Conservation (phyloP, 1,284 basidiomycete genomes). For the Afroboletus lepidellus region DNA sequence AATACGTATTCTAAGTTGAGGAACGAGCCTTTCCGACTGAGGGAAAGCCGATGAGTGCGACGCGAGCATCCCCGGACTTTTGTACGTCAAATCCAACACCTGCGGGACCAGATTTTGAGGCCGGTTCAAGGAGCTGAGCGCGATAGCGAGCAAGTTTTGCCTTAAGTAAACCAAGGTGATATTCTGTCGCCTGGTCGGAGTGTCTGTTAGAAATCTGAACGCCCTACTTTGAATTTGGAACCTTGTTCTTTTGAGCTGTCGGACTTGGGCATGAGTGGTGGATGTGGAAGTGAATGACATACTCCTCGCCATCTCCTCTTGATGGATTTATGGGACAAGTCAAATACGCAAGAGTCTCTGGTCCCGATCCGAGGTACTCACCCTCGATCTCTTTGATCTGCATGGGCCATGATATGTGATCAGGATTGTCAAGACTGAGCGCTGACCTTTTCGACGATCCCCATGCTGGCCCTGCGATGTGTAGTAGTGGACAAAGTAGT, state of each 20-base stretch:
- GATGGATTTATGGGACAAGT: constrained; percentile 4
- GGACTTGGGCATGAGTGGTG: constrained; percentile 1
- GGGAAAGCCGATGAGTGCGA: constrained; percentile 92
- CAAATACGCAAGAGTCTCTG: constrained; percentile 5
- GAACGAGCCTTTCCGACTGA: constrained; percentile 82
- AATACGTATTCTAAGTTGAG: background rate
- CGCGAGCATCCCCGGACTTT: constrained; percentile 91
- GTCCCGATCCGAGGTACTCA: constrained; percentile 36
- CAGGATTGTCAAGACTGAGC: background rate
- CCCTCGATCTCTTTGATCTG: constrained; percentile 94
- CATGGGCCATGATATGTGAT: background rate
- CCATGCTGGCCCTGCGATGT: constrained; percentile 55
- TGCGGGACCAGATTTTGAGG: constrained; percentile 75
- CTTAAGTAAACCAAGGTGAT: constrained; percentile 86
- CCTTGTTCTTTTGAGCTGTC: constrained; percentile 90
- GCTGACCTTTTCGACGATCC: constrained; percentile 83
- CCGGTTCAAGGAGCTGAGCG: constrained; percentile 85
- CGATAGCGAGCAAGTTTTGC: constrained; percentile 91
- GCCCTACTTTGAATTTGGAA: constrained; percentile 20
- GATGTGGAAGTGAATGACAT: constrained; percentile 3
- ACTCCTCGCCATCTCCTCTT: constrained; percentile 94
- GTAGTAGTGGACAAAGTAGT: background rate
- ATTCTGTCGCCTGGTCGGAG: constrained; percentile 78
- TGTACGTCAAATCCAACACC: constrained; percentile 93
- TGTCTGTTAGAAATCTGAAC: constrained; percentile 17